A percentile compares a stretch with the other conserved stretches of the same genome.
phyloP scores from a whole-genome alignment of 2,329 filamentous ascomycete genomes.

The Claviceps cyperi region DNA sequence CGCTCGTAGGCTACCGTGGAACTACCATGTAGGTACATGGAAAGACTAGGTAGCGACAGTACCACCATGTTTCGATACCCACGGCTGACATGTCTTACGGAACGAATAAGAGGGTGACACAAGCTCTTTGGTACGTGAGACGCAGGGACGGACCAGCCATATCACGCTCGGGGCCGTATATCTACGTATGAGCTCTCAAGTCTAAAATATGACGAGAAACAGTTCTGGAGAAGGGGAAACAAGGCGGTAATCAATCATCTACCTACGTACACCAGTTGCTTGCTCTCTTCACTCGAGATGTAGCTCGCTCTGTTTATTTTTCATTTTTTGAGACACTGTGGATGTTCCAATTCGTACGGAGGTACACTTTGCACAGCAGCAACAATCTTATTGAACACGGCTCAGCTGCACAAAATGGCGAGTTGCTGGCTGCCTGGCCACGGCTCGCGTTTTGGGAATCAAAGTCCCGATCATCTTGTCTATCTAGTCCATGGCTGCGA shows the following conservation, averaged over 20 bases:
- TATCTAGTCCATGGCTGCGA: background rate
- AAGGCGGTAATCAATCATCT: conserved; percentile 2
- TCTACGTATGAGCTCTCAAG: background rate
- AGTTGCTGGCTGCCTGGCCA: background rate
- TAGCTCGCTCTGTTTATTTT: background rate
- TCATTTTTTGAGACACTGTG: background rate
- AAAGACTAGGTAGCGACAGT: background rate
- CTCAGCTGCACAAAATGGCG: background rate
- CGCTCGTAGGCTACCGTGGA: too few relatives aligned
- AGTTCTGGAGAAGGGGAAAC: background rate
- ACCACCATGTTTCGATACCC: background rate
- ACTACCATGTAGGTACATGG: background rate
- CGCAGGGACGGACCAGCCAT: background rate
- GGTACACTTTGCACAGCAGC: background rate
- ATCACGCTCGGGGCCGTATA: background rate
- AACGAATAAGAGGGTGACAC: background rate
- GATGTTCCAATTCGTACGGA: background rate
- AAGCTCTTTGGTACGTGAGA: background rate
- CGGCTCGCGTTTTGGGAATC: background rate
- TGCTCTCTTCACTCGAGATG: background rate
- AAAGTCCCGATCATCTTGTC: background rate
- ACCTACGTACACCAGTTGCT: background rate
- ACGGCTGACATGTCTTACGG: background rate
- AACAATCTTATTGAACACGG: background rate
- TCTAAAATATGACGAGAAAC: background rate